Conservation (phyloP, 768 basidiomycete genomes). For the Boletus sp. region DNA sequence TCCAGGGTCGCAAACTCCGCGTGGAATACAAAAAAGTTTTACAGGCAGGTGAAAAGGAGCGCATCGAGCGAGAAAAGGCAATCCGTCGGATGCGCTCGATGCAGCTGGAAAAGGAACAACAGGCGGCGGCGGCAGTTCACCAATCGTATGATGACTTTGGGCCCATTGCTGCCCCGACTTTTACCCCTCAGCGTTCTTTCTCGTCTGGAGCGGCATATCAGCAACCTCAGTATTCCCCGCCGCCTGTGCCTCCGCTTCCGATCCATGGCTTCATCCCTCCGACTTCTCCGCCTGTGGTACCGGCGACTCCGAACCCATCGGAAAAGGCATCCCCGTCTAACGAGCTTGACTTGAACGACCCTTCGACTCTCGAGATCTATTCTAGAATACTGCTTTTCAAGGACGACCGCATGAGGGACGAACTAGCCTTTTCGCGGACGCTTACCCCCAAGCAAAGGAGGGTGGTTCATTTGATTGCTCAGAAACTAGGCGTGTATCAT, state of each 20-base stretch:
- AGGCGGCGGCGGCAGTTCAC: constrained; percentile 25
- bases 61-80: constrained; percentile 98
- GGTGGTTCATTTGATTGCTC: constrained; percentile 93
- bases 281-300: constrained; percentile 52
- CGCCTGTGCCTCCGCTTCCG: constrained; percentile 41
- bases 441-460: constrained; percentile 83
- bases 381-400: constrained; percentile 96
- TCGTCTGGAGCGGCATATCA: constrained; percentile 61
- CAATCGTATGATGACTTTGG: constrained; percentile 76
- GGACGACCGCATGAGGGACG: constrained; percentile 95
- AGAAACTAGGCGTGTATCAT: constrained; percentile 94
- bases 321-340: constrained; percentile 58
- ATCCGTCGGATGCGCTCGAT: constrained; percentile 97
- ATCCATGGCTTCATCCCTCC: constrained; percentile 43
- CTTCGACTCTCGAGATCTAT: constrained; percentile 94
- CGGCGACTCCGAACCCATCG: constrained; percentile 60
- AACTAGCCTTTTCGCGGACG: constrained; percentile 92
- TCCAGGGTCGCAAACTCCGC: constrained; percentile 94
- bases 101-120: constrained; percentile 86
- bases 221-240: constrained; percentile 65
- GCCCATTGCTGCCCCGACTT: constrained; percentile 50
- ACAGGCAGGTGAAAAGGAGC: constrained; percentile 98
- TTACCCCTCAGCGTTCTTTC: constrained; percentile 73
- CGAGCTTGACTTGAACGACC: constrained; percentile 95
- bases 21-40: constrained; percentile 99